Evolutionary conservation across 768 basidiomycete genomes (phyloP).

Genomic region (Naematelia aurantialba): DNA sequence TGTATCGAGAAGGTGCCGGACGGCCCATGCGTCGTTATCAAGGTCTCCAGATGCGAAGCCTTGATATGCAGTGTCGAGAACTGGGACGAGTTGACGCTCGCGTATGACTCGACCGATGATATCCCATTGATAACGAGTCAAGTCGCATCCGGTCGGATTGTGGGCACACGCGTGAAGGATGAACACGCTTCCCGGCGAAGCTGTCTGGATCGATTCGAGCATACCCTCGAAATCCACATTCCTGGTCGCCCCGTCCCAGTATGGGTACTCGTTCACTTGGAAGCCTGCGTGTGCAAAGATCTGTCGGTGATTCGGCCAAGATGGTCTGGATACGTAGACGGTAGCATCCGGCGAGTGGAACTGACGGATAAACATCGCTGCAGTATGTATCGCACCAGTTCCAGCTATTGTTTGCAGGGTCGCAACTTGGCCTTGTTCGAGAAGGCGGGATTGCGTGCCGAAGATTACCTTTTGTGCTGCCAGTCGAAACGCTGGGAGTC

Average conservation of each 20-base stretch:
- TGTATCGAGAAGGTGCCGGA: conserved; percentile 84
- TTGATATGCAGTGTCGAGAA: conserved; percentile 99
- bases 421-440: conserved; percentile 67
- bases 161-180: conserved; percentile 95
- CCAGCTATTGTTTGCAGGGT: conserved; percentile 92
- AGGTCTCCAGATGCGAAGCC: conserved; percentile 96
- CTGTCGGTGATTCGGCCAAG: conserved; percentile 89
- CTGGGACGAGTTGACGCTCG: conserved; percentile 80
- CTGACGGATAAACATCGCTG: conserved; percentile 80
- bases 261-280: conserved; percentile 71
- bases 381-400: conserved; percentile 93
- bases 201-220: conserved; percentile 69
- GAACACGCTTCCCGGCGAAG: conserved; percentile 63
- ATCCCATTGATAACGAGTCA: conserved; percentile 86
- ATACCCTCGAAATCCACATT: conserved; percentile 87
- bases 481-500: conserved; percentile 73
- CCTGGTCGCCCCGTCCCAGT: conserved; percentile 73
- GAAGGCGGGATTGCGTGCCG: conserved; percentile 65
- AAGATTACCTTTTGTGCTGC: conserved; percentile 80
- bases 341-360: conserved; percentile 71
- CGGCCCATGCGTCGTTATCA: conserved; percentile 82
- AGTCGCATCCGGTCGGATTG: conserved; percentile 97
- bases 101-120: conserved; percentile 79
- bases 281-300: conserved; percentile 87
- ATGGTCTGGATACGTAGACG: conserved; percentile 82